These are phyloP conservation scores for Auriscalpium microsporum DNA, from an alignment of 768 basidiomycete genomes.

Conservation along the genomic window DNA sequence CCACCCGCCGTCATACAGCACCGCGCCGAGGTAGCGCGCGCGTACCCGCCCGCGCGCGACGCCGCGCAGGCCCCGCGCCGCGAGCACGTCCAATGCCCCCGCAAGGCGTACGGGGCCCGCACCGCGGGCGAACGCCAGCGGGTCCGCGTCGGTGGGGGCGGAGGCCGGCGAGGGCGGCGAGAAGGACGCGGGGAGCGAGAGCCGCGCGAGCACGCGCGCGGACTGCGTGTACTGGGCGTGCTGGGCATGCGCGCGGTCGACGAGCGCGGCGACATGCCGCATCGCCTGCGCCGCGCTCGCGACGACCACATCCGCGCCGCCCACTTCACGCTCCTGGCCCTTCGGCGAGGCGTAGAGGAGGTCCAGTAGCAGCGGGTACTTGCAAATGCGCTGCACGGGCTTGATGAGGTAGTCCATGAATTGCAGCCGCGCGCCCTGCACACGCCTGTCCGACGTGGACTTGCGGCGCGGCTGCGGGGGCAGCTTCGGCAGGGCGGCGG, in stretches of 20 bases:
- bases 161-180: conserved; percentile 39
- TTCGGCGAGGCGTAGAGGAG: conserved; percentile 35
- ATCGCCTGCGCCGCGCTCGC: conserved; percentile 9
- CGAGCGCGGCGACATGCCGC: conserved; percentile 12
- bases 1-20: conserved; percentile 82
- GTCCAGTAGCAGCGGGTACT: conserved; percentile 84
- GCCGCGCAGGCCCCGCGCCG: conserved; percentile 42
- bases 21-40: conserved; percentile 78
- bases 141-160: conserved; percentile 24
- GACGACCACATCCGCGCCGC: conserved; percentile 4
- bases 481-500: too few relatives aligned
- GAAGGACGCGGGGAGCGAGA: conserved; percentile 28
- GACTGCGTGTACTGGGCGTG: conserved; percentile 8
- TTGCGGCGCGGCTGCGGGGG: too few relatives aligned
- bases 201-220: conserved; percentile 24
- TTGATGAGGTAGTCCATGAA: conserved; percentile 91
- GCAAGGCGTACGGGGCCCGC: conserved; percentile 74
- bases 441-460: too few relatives aligned
- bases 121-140: conserved; percentile 52
- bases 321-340: neutral
- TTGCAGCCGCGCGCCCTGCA: conserved; percentile 34
- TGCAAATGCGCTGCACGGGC: conserved; percentile 94
- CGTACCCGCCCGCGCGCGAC: conserved; percentile 49
- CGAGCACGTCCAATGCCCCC: conserved; percentile 84
- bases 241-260: conserved; percentile 10